These are phyloP conservation scores for Daedalea quercina DNA, from an alignment of 768 basidiomycete species.

Conservation along the genomic window DNA sequence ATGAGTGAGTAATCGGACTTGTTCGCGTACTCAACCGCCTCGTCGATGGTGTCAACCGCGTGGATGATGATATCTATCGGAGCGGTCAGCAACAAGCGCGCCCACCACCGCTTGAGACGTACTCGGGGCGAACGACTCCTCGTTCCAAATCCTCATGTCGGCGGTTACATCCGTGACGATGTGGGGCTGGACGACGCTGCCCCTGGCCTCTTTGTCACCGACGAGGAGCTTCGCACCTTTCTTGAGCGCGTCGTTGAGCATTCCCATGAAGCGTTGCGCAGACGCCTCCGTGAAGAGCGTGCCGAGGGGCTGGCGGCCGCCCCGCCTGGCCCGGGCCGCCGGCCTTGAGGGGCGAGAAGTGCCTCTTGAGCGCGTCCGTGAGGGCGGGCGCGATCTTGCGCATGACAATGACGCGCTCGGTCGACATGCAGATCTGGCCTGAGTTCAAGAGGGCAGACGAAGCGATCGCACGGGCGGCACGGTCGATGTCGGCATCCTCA, in stretches of 20 bases:
- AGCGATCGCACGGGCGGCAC: slow-evolving; percentile 45
- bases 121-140: slow-evolving; percentile 61
- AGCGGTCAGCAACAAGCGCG: not conserved
- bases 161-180: slow-evolving; percentile 39
- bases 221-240: slow-evolving; percentile 38
- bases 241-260: slow-evolving; percentile 37
- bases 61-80: slow-evolving; percentile 37
- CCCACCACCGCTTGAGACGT: not conserved
- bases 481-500: slow-evolving; percentile 43
- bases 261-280: slow-evolving; percentile 36
- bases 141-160: slow-evolving; percentile 46
- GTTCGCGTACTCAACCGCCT: slow-evolving; percentile 52
- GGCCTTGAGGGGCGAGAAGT: not conserved
- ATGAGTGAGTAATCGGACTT: slow-evolving; percentile 44
- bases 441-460: slow-evolving; percentile 40
- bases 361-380: not conserved
- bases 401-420: slow-evolving; percentile 42
- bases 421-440: slow-evolving; percentile 55
- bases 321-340: slow-evolving; percentile 2
- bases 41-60: slow-evolving; percentile 42
- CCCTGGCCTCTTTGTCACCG: slow-evolving; percentile 34
- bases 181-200: slow-evolving; percentile 43
- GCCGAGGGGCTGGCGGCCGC: not conserved
- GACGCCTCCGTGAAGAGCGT: slow-evolving; percentile 26
- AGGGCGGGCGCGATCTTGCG: slow-evolving; percentile 1